These are phyloP conservation scores for Hanseniaspora valbyensis DNA, from an alignment of 805 yeast genomes.

Conservation along the genomic window DNA sequence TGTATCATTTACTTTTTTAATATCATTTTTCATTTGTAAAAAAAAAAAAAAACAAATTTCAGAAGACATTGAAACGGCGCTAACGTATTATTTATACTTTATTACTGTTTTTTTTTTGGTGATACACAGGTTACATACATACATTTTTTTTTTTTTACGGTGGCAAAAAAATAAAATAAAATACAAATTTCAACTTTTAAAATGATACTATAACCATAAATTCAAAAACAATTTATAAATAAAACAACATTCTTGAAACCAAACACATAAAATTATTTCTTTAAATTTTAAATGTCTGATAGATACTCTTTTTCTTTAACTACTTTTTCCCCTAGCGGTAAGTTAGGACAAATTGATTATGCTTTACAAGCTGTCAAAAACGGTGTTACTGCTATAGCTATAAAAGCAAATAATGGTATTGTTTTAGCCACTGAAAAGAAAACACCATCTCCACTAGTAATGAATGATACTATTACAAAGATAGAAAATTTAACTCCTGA, in stretches of 20 bases:
- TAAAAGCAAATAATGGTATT: constrained; percentile 87
- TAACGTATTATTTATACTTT: too few relatives aligned
- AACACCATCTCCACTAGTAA: constrained; percentile 64
- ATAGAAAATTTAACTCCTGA: constrained; percentile 82
- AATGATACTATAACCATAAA: not conserved
- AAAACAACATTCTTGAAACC: not conserved
- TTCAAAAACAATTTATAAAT: too few relatives aligned
- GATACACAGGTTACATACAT: too few relatives aligned
- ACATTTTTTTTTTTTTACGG: constrained; percentile 12
- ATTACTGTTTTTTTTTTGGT: too few relatives aligned
- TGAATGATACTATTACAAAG: constrained; percentile 64
- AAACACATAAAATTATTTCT: not conserved
- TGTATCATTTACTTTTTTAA: too few relatives aligned
- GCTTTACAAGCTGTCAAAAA: constrained; percentile 95
- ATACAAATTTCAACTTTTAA: not conserved
- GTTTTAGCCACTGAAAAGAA: constrained; percentile 95
- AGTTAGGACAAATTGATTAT: constrained; percentile 93
- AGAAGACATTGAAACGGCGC: too few relatives aligned
- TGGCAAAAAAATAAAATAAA: constrained; percentile 16
- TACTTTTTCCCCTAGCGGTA: constrained; percentile 97
- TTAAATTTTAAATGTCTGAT: constrained; percentile 70
- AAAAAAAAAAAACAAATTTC: too few relatives aligned
- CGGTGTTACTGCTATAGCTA: constrained; percentile 94
- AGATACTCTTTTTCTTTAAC: constrained; percentile 95
- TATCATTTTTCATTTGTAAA: too few relatives aligned